Evolutionary conservation across 1,139 yeast species (phyloP).

Genomic region (Yamadazyma trypodendri): DNA sequence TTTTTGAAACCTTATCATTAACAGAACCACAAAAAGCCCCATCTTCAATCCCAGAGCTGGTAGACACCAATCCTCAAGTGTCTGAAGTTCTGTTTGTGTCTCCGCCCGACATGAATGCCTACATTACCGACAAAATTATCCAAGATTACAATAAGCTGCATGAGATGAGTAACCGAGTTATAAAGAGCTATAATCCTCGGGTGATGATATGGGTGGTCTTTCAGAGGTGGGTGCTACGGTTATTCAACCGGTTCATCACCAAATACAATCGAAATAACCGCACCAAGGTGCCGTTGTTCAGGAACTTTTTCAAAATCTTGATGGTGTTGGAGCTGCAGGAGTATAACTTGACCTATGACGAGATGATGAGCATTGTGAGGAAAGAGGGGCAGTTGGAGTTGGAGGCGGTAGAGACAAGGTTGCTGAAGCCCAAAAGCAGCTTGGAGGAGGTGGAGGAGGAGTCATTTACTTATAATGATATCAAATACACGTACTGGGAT

Average conservation of each 20-base stretch:
- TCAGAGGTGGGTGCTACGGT: constrained; percentile 37
- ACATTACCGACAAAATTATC: constrained; percentile 27
- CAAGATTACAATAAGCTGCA: constrained; percentile 22
- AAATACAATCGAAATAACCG: constrained; percentile 27
- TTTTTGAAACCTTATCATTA: constrained; percentile 20
- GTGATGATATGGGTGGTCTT: constrained; percentile 27
- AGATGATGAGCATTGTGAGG: constrained; percentile 25
- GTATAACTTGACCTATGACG: constrained; percentile 21
- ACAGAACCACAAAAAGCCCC: constrained; percentile 5
- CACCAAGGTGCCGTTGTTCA: constrained; percentile 20
- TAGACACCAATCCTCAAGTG: no score
- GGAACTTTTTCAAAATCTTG: constrained; percentile 21
- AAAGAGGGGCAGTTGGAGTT: constrained; percentile 30
- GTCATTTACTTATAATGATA: constrained; percentile 16
- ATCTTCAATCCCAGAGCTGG: constrained; percentile 12
- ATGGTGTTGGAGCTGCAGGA: constrained; percentile 9
- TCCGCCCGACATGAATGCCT: constrained; percentile 19
- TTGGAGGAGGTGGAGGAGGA: constrained; percentile 18
- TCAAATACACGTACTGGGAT: constrained; percentile 41
- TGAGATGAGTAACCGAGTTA: constrained; percentile 14
- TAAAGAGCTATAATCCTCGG: constrained; percentile 25
- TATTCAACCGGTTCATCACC: constrained; percentile 36
- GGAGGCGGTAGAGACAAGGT: constrained; percentile 11
- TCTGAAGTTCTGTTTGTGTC: not conserved
- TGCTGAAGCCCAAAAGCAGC: constrained; percentile 14